These are phyloP conservation scores for Penicillium sp. DNA, from an alignment of 2,329 filamentous ascomycete genomes.

Conservation along the genomic window DNA sequence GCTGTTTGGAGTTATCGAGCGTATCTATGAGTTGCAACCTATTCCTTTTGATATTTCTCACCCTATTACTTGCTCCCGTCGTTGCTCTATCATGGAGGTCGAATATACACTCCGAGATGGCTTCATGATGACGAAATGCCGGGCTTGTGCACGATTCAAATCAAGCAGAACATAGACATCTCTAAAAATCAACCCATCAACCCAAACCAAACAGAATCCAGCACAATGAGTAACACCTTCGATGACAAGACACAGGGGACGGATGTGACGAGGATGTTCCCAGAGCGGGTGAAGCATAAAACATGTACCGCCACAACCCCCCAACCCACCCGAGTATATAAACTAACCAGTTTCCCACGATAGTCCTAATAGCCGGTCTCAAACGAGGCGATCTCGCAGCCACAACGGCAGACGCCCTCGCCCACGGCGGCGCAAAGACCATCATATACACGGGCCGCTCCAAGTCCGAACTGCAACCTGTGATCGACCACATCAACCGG, in stretches of 20 bases:
- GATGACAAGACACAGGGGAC: conserved; percentile 27
- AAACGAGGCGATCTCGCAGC: conserved; percentile 25
- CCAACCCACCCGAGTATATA: background rate
- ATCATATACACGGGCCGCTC: conserved; percentile 31
- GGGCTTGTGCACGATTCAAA: background rate
- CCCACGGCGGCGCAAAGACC: conserved; percentile 25
- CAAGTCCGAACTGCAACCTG: conserved; percentile 23
- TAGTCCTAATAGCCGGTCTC: conserved; percentile 30
- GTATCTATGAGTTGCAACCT: background rate
- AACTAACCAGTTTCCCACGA: background rate
- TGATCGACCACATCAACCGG: conserved; percentile 25
- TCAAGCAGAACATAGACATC: background rate
- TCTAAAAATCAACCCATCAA: background rate
- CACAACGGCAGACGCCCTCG: conserved; percentile 28
- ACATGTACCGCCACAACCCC: conserved; percentile 23
- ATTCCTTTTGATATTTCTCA: background rate
- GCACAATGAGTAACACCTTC: conserved; percentile 23
- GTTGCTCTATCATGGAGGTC: background rate
- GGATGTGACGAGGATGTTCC: conserved; percentile 31
- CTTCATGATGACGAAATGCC: conserved; percentile 22
- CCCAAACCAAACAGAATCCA: background rate
- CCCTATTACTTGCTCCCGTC: background rate
- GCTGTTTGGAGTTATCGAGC: background rate
- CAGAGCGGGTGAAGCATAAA: conserved; percentile 28
- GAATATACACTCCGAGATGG: background rate